Evolutionary conservation across 495 filamentous ascomycete genomes (phyloP).

Genomic region (Parachaetomium inaequale): DNA sequence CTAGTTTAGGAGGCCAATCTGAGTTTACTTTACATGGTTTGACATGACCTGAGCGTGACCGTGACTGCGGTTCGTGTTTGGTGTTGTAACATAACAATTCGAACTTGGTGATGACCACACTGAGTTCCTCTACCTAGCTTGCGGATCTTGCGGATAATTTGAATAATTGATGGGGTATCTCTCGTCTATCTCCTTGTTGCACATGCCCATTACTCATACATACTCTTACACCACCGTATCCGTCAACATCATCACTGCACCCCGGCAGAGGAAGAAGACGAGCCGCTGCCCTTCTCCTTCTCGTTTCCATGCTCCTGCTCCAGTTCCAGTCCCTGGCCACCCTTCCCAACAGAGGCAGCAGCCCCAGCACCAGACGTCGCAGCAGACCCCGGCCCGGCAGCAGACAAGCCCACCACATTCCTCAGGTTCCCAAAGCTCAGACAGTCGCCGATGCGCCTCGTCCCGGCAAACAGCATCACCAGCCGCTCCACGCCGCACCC

Average conservation of each 20-base stretch:
- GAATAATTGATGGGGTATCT: not conserved
- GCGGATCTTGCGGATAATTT: too few species aligned
- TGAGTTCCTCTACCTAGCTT: too few species aligned
- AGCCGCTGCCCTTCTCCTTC: not conserved
- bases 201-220: not conserved
- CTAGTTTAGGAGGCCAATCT: not conserved
- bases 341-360: not conserved
- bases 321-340: not conserved
- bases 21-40: not conserved
- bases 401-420: constrained; percentile 52
- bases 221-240: not conserved
- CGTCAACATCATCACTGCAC: not conserved
- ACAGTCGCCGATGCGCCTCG: constrained; percentile 72
- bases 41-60: not conserved
- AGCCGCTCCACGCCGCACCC: constrained; percentile 88
- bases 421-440: constrained; percentile 82
- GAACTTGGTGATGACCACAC: not conserved
- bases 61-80: not conserved
- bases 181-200: not conserved
- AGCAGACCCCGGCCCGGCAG: not conserved
- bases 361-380: not conserved
- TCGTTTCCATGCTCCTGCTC: not conserved
- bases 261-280: not conserved
- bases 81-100: not conserved
- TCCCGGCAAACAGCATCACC: constrained; percentile 79